Evolutionary conservation across 1,284 basidiomycete species (phyloP).

Genomic region (Tilletia caries): DNA sequence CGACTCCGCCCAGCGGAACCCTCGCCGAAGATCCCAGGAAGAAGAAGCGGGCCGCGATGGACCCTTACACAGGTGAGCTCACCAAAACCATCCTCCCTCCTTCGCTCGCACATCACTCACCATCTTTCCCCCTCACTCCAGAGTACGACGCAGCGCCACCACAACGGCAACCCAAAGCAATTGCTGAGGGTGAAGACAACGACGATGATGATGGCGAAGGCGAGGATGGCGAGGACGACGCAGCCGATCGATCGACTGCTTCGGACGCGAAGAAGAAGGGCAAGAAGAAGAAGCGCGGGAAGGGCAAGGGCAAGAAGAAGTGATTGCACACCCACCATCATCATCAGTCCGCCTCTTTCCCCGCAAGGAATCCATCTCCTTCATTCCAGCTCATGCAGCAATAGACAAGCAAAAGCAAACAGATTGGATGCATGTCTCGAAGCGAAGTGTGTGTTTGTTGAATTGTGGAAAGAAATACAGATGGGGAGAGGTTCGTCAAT

Average conservation of each 20-base stretch:
- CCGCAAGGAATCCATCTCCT: too few species aligned
- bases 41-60: not conserved
- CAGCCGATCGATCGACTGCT: not conserved
- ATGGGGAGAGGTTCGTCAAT: too few species aligned
- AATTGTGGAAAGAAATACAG: too few species aligned
- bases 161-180: not conserved
- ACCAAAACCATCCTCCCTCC: not conserved
- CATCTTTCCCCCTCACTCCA: not conserved
- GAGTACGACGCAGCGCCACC: slow-evolving; percentile 5
- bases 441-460: too few species aligned
- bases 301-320: not conserved
- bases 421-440: too few species aligned
- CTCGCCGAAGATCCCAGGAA: not conserved
- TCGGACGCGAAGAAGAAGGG: not conserved
- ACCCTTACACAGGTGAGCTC: slow-evolving; percentile 8
- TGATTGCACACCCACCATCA: not conserved
- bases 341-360: not conserved
- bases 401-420: too few species aligned
- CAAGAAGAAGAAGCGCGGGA: not conserved
- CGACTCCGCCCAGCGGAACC: too few species aligned
- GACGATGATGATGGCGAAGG: not conserved
- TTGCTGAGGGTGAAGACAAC: not conserved
- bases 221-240: not conserved
- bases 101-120: not conserved
- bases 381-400: too few species aligned